Percentiles rank a stretch among this genome's conserved stretches.
Evolutionary conservation across 352 stramenopile genomes (phyloP).

Genomic region (Phytophthora sp.): DNA sequence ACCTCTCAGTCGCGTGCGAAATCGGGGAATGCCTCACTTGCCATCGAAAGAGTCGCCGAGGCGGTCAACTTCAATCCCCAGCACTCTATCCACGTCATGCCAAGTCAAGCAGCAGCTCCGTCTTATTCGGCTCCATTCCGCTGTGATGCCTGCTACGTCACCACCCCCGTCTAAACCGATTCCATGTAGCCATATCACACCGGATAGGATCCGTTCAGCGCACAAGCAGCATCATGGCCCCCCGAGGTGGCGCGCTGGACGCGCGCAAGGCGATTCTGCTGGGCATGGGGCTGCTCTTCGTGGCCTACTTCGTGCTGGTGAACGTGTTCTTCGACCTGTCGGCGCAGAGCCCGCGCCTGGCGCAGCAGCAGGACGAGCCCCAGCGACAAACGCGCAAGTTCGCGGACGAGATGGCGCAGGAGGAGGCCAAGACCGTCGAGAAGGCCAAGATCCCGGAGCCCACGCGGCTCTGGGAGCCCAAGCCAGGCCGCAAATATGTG

Average conservation of each 20-base stretch:
- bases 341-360: slow-evolving; percentile 3
- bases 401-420: slow-evolving; percentile 7
- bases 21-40: slow-evolving; percentile 21
- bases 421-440: slow-evolving; percentile 10
- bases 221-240: slow-evolving; percentile 15
- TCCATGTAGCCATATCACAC: slow-evolving; percentile 5
- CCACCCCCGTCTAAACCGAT: slow-evolving; percentile 5
- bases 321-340: slow-evolving; percentile 71
- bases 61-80: background rate
- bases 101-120: background rate
- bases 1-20: slow-evolving; percentile 21
- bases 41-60: background rate
- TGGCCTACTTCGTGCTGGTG: slow-evolving; percentile 68
- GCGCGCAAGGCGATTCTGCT: slow-evolving; percentile 62
- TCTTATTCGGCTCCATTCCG: slow-evolving; percentile 19
- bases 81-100: slow-evolving; percentile 3
- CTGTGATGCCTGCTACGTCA: too few species aligned
- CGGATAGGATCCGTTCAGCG: slow-evolving; percentile 9
- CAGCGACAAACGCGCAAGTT: slow-evolving; percentile 1
- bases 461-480: slow-evolving; percentile 49
- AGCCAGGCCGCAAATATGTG: slow-evolving; percentile 82
- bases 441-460: slow-evolving; percentile 11
- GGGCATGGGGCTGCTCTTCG: slow-evolving; percentile 60
- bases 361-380: slow-evolving; percentile 7
- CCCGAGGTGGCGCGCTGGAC: slow-evolving; percentile 35